Conservation (phyloP, 164 flowering plant species). For the Liquidambar formosana region DNA sequence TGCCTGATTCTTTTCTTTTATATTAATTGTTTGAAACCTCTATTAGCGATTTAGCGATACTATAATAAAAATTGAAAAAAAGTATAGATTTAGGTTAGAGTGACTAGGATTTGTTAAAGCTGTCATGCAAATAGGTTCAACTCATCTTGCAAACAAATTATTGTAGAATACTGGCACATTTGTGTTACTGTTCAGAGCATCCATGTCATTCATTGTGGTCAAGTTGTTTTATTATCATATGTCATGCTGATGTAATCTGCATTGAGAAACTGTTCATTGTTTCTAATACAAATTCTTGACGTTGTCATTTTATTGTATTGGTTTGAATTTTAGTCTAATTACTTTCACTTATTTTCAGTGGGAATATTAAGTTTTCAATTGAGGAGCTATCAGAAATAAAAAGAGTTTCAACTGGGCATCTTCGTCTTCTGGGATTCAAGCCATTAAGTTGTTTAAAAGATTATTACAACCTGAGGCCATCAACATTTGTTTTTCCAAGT, state of each 20-base stretch:
- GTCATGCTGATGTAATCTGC: too few species aligned
- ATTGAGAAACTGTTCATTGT: too few species aligned
- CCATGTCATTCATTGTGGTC: neutral
- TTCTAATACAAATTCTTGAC: neutral
- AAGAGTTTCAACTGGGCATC: constrained; percentile 68
- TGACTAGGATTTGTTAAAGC: neutral
- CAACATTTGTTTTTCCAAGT: constrained; percentile 87
- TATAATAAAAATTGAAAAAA: too few species aligned
- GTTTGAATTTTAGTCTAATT: neutral
- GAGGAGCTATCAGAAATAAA: constrained; percentile 80
- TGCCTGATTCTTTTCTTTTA: too few species aligned
- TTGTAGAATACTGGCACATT: neutral
- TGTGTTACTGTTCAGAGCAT: too few species aligned
- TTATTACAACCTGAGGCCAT: constrained; percentile 88
- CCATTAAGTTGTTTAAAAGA: constrained; percentile 87
- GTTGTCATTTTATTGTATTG: neutral
- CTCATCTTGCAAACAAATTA: too few species aligned
- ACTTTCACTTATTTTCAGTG: constrained; percentile 39
- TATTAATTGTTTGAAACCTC: too few species aligned
- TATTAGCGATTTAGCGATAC: too few species aligned
- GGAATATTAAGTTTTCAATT: constrained; percentile 52
- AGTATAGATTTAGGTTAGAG: neutral
- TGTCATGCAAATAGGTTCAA: neutral
- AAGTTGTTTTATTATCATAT: too few species aligned
- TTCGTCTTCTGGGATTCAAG: constrained; percentile 90